phyloP scores from a whole-genome alignment of 2,329 filamentous ascomycete species.

The Amauroascus verrucosus region DNA sequence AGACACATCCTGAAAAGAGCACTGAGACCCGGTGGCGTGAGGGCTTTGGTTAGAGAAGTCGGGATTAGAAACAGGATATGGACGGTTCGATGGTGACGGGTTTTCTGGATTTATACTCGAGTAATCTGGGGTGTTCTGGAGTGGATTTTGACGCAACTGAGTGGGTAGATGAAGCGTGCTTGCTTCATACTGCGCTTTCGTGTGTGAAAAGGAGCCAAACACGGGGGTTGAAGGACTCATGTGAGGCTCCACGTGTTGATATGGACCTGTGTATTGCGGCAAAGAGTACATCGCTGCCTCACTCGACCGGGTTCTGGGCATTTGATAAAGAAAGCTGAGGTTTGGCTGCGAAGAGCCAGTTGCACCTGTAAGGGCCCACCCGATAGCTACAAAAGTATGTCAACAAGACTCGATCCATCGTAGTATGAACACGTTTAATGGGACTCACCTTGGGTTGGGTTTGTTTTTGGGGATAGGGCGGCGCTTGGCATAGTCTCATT shows the following conservation, averaged over 20 bases:
- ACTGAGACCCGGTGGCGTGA: background rate
- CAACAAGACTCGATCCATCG: constrained; percentile 30
- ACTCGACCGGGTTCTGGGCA: constrained; percentile 32
- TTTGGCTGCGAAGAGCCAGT: constrained; percentile 79
- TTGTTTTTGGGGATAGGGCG: background rate
- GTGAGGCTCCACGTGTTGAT: background rate
- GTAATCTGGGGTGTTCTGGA: background rate
- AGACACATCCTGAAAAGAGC: background rate
- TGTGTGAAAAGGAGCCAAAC: background rate
- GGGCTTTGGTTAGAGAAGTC: constrained; percentile 14
- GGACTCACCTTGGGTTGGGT: background rate
- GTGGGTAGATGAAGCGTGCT: background rate
- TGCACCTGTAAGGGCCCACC: constrained; percentile 79
- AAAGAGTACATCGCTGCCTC: background rate
- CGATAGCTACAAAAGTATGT: constrained; percentile 46
- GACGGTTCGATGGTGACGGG: background rate
- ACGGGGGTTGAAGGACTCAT: background rate
- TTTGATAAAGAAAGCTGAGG: constrained; percentile 69
- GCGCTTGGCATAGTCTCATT: background rate
- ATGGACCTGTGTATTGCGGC: background rate
- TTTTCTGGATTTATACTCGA: background rate
- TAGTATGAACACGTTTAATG: background rate
- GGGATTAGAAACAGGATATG: background rate
- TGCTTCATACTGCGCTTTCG: background rate
- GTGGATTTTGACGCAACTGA: background rate